A percentile compares a stretch with the other conserved stretches of the same genome.
These are phyloP conservation scores for Reticulascus tulasneorum DNA, from an alignment of 2,329 filamentous ascomycete species.

Conservation along the genomic window DNA sequence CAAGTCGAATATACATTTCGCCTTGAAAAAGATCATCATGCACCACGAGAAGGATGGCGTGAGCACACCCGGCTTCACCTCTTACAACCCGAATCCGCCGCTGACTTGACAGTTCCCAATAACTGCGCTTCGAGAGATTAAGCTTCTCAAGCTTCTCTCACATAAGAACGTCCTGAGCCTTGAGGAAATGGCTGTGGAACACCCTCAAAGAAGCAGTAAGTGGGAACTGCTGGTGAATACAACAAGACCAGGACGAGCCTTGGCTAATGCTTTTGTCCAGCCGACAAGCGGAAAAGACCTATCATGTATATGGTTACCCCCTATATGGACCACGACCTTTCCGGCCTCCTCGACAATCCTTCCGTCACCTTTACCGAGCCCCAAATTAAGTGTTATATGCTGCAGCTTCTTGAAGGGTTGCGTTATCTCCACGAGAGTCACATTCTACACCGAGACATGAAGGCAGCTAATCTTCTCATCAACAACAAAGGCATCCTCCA, in stretches of 20 bases:
- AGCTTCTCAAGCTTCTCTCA: constrained; percentile 90
- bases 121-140: constrained; percentile 94
- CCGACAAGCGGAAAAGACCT: constrained; percentile 73
- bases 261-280: constrained; percentile 35
- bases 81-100: constrained; percentile 1
- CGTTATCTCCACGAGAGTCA: constrained; percentile 84
- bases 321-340: constrained; percentile 99
- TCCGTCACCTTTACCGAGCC: constrained; percentile 80
- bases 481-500: constrained; percentile 90
- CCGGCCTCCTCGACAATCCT: constrained; percentile 91
- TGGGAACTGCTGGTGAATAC: constrained; percentile 16
- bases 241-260: constrained; percentile 20
- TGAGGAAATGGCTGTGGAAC: constrained; percentile 95
- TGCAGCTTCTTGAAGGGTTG: constrained; percentile 86
- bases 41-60: constrained; percentile 98
- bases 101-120: constrained; percentile 72
- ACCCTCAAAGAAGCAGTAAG: constrained; percentile 57
- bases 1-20: constrained; percentile 71
- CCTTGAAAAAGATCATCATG: constrained; percentile 98
- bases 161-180: constrained; percentile 83
- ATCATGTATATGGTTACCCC: constrained; percentile 99
- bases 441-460: constrained; percentile 97
- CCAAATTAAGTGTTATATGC: constrained; percentile 97
- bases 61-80: constrained; percentile 24
- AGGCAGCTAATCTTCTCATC: constrained; percentile 95